Evolutionary conservation across 2,329 filamentous ascomycete species (phyloP), one percentile per base, ranked within the genome.

Genomic region (Fusarium virguliforme): DNA sequence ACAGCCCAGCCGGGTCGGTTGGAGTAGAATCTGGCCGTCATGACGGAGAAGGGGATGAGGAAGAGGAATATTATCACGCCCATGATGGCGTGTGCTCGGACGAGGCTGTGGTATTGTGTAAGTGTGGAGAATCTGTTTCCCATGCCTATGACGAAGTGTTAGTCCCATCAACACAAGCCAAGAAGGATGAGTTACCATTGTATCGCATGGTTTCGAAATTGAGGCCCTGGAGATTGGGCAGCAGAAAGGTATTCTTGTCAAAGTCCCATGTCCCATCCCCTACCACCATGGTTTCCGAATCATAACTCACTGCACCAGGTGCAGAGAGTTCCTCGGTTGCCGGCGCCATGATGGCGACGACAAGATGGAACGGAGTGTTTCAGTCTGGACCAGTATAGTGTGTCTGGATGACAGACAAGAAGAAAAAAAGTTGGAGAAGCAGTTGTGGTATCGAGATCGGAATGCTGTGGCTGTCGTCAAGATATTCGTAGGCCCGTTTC

Each of bases 201-300:
- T 94, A 94, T 78, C 87, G 90, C 90, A 93, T 95, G 6, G 93
- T 95, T 55, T 91, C 91, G 79, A 94, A 93, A 78, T 94, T 93
- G 70, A 94, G 81, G 8, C 92, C 92, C 75, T 91, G 85, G 50
- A 96, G 83, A 76, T 94, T 94, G 37, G 93, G 93, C 57, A 96
- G 83, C 60, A 96, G 83, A 78, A 95, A 96, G 18, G 88, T 90
- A 77, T 95, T 94, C 78, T 91, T 91, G 65, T 87, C 85, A 63
- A 91, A 91, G 76, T 95, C 91, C 93, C 93, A 96, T 35, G 93
- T 95, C 24, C 93, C 93, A 78, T 95, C 93, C 69, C 93, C 93
- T 15, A 95, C 92, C 61, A 85, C 86, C 86, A 95, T 85, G n/a
- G 90, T 93, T 76, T 90, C 86, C 57, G 92, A 94, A 74, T 87